A percentile compares a stretch with the other conserved stretches of the same genome.
Evolutionary conservation across 495 filamentous ascomycete genomes (phyloP).

Genomic region (Apodospora peruviana): DNA sequence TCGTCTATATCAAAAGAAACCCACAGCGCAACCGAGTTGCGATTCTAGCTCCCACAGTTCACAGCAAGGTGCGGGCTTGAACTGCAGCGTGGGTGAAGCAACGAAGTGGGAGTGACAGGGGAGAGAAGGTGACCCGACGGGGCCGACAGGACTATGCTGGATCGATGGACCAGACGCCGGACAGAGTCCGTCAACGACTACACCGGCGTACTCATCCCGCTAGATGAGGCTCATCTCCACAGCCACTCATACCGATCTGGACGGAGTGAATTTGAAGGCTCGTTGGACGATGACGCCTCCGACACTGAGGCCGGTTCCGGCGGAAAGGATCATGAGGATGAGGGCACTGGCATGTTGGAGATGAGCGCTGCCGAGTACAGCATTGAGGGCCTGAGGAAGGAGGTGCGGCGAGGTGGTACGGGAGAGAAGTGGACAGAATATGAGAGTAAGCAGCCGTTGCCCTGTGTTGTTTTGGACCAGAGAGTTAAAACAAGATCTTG

Average conservation of each 20-base stretch:
- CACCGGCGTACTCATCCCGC: slow-evolving; percentile 38
- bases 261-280: slow-evolving; percentile 27
- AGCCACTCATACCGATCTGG: slow-evolving; percentile 36
- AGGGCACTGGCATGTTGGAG: slow-evolving; percentile 34
- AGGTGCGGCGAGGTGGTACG: slow-evolving; percentile 36
- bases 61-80: too few relatives aligned
- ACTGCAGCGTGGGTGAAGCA: too few relatives aligned
- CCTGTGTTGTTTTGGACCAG: not conserved
- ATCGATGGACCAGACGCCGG: slow-evolving; percentile 17
- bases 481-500: not conserved
- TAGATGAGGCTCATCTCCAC: slow-evolving; percentile 43
- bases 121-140: too few relatives aligned
- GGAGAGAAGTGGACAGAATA: slow-evolving; percentile 41
- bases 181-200: slow-evolving; percentile 38
- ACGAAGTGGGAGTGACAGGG: too few relatives aligned
- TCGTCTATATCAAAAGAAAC: too few relatives aligned
- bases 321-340: slow-evolving; percentile 29
- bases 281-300: slow-evolving; percentile 14
- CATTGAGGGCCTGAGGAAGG: slow-evolving; percentile 42
- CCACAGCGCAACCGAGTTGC: too few relatives aligned
- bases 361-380: slow-evolving; percentile 43
- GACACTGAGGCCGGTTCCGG: slow-evolving; percentile 16
- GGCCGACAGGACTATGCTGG: not conserved
- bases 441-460: slow-evolving; percentile 34
- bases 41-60: too few relatives aligned